Conservation (phyloP, 257 asterid species). For the Nicotiana attenuata region DNA sequence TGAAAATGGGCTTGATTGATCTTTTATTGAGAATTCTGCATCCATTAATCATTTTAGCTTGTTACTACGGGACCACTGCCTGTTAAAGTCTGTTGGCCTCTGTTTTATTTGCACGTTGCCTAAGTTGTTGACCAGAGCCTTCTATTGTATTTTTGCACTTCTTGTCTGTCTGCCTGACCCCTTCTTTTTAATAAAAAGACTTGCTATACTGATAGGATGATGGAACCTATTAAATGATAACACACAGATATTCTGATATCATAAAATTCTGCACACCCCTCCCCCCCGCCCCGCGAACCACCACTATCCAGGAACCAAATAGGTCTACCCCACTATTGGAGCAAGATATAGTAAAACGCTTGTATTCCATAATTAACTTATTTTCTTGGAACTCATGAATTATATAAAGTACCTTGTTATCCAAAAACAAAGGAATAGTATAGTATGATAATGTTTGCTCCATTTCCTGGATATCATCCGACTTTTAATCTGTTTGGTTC, state of each 20-base stretch:
- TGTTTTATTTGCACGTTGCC: background rate
- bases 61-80: background rate
- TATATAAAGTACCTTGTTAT: background rate
- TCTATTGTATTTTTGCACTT: background rate
- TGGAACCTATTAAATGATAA: background rate
- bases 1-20: background rate
- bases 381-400: background rate
- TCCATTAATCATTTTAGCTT: background rate
- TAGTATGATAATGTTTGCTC: background rate
- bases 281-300: background rate
- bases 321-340: background rate
- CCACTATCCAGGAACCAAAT: background rate
- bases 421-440: background rate
- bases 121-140: background rate
- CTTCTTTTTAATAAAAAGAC: background rate
- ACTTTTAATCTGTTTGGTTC: background rate
- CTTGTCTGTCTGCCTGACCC: background rate
- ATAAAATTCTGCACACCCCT: background rate
- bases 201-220: background rate
- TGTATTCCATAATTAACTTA: background rate
- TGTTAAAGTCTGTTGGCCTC: background rate
- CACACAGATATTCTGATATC: background rate
- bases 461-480: background rate
- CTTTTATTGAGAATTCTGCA: background rate
- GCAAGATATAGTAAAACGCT: background rate